Base-by-base conservation (phyloP, 768 basidiomycete genomes). In the Amanita muscaria region DNA sequence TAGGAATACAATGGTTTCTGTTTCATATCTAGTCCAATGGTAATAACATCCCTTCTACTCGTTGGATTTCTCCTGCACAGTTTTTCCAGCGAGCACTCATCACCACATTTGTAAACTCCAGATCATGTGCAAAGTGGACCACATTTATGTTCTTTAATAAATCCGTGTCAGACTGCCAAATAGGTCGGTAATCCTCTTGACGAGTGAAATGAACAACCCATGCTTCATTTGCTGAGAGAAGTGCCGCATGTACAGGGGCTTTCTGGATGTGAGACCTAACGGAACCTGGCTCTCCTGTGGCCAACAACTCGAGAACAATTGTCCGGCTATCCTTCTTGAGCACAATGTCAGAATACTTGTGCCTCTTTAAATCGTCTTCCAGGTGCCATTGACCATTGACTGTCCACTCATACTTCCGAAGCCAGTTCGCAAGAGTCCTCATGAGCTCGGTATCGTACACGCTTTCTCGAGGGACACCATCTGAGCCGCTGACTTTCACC, bases 301-400 rank as follows among this genome's bases (percentile, higher is more conserved):
- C 49, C 44, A 50, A 42, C 16, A 50, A 21, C 44, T 41, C 31
- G 32, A 50, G 49, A 50, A 46, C 39, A 46, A 50, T 36, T 15
- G 31, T 46, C 33, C 2, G 44, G 21, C 14, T 15, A 16, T 34
- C 31, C 44, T 45, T 41, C 44, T 45, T 40, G 44, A 51, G 32
- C 32, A 51, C 36, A 25, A 48, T 51, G 42, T 51, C 42, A 27
- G 40, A 39, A 39, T 51, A 51, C 40, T 40, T 48, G 42, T 45
- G 39, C 42, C 38, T 27, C 29, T 38, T 32, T 19, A 33, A 29
- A 16, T n/a, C n/a, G 21, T 42, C 44, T 21, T 33, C 30, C 42
- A 51, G 27, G 33, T 51, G 50, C 47, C 50, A 51, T 42, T 49
- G 50, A 41, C 47, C 22, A 32, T 32, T 48, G 42, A 51, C 47